Evolutionary conservation across 164 flowering plant genomes (phyloP).

Genomic region (Macadamia integrifolia): DNA sequence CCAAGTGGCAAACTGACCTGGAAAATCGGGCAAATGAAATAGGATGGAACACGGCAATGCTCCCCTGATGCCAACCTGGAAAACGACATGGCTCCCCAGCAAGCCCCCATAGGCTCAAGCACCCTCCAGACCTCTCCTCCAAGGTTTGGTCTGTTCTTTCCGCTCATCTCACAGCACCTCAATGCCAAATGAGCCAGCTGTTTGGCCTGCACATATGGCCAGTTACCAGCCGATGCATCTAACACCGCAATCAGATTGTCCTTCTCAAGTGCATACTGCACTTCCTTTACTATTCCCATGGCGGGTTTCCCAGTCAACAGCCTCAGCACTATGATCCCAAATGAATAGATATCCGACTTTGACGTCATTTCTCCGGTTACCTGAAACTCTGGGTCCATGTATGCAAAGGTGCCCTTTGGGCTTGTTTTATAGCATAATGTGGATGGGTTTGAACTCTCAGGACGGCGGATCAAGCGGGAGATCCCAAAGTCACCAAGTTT

Average conservation of each 20-base stretch:
- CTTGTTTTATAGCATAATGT: constrained; percentile 35
- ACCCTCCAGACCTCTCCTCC: constrained; percentile 69
- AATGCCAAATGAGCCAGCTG: constrained; percentile 72
- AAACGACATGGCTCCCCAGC: constrained; percentile 41
- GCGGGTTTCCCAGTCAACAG: constrained; percentile 68
- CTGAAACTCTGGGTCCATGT: constrained; percentile 84
- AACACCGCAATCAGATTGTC: constrained; percentile 45
- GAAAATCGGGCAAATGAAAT: constrained; percentile 77
- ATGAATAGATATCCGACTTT: constrained; percentile 81
- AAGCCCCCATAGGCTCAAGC: constrained; percentile 66
- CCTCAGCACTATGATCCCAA: constrained; percentile 67
- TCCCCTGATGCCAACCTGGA: constrained; percentile 31
- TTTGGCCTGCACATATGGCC: constrained; percentile 87
- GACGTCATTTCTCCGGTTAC: constrained; percentile 63
- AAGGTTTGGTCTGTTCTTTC: constrained; percentile 62
- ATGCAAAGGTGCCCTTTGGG: constrained; percentile 63
- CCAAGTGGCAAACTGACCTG: constrained; percentile 35
- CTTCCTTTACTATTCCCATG: constrained; percentile 57
- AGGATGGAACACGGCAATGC: constrained; percentile 40
- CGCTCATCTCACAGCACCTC: constrained; percentile 56
- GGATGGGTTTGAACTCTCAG: constrained; percentile 14
- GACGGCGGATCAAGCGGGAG: constrained; percentile 35
- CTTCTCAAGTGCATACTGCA: constrained; percentile 50
- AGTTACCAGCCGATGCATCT: constrained; percentile 80
- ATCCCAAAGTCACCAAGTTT: constrained; percentile 88